Base-by-base conservation (phyloP, 805 yeast species). In the Hanseniaspora guilliermondii region DNA sequence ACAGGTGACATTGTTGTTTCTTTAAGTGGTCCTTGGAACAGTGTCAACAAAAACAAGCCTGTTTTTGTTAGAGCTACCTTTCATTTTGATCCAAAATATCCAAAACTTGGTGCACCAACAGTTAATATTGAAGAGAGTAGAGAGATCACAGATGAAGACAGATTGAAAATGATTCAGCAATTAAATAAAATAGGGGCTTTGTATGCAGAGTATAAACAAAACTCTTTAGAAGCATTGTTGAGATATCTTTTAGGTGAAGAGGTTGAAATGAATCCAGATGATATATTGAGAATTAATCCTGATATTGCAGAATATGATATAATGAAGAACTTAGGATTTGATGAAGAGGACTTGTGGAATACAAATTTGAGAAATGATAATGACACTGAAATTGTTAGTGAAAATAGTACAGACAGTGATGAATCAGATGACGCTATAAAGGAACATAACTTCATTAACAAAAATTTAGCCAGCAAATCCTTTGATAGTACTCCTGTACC, bases 401-500 rank as follows among this genome's bases (percentile, higher is more conserved):
- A 62, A 21, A 24, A 17, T n/a, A 63, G 64, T 5, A 65, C 60
- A 12, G 66, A 61, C 3, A 68, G 65, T 11, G 62, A 62, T 38
- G 66, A 74, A 24, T 66, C 74, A 11, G 75, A 74, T 5, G 72
- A 72, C 0, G 61, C 59, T n/a, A 64, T 61, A 30, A 70, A 70
- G 17, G 68, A 58, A 17, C 60, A 59, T 11, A 64, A 37, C 6
- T 36, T 24, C 14, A 21, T 30, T 17, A 24, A 14, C 24, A 45
- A 38, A 6, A 56, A 57, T 35, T 56, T 55, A 17, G 54, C 61
- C 9, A 59, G 60, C 39, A 53, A 61, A 1, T 61, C 73, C 4
- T 76, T 80, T 61, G 95, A 87, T 63, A 82, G 87, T 40, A 86
- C 95, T 0, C 97, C 97, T 0, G 76, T 89, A 14, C 96, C 97